Conservation (phyloP, 257 asterid species). For the Eucommia ulmoides region DNA sequence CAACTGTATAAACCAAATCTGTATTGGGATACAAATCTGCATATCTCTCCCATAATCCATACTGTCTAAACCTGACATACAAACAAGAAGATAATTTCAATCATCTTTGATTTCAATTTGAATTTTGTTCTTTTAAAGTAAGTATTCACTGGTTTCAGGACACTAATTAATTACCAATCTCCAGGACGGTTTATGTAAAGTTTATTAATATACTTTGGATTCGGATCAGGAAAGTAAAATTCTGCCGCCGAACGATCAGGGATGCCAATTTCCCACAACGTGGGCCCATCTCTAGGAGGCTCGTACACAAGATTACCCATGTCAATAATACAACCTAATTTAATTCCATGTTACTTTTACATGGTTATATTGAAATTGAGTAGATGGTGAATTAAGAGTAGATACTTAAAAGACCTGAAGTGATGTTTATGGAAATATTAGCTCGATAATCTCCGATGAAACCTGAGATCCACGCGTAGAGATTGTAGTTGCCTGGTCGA, state of each 20-base stretch:
- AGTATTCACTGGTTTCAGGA: not conserved
- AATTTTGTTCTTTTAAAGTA: too few species aligned
- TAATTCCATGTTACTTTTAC: not conserved
- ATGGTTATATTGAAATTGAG: not conserved
- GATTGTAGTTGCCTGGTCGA: conserved; percentile 49
- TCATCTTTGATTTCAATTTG: not conserved
- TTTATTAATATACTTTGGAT: conserved; percentile 39
- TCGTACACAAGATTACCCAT: conserved; percentile 37
- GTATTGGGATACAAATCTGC: conserved; percentile 49
- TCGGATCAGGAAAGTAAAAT: conserved; percentile 61
- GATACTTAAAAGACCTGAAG: conserved; percentile 22
- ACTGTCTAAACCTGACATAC: conserved; percentile 93
- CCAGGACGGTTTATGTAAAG: conserved; percentile 52
- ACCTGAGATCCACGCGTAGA: conserved; percentile 56
- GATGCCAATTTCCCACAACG: conserved; percentile 71
- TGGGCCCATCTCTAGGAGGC: conserved; percentile 69
- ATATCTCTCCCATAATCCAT: conserved; percentile 83
- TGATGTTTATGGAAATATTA: conserved; percentile 24
- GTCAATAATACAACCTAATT: conserved; percentile 30
- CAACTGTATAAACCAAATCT: conserved; percentile 54
- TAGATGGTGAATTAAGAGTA: not conserved
- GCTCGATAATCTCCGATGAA: conserved; percentile 51
- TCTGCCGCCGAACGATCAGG: conserved; percentile 71
- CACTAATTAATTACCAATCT: not conserved
- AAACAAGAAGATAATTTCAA: conserved; percentile 4